Evolutionary conservation across 345 rosid genomes (phyloP).

Genomic region (Corymbia maculata): DNA sequence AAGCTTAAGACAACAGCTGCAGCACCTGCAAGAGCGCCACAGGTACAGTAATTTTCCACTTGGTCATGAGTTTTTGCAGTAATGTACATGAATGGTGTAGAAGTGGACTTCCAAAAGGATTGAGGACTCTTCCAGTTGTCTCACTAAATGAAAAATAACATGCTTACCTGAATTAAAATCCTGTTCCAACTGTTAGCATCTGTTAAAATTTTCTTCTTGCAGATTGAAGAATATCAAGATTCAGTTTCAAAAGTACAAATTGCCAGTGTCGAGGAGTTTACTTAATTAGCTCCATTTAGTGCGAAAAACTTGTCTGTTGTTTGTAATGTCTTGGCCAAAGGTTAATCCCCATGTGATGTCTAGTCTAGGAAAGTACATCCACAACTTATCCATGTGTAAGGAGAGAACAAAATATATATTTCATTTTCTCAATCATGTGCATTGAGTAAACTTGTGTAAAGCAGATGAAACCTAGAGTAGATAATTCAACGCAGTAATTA

Average conservation of each 20-base stretch:
- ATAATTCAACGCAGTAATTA: neutral
- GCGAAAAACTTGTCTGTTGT: neutral
- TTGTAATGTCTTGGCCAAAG: neutral
- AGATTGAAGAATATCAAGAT: neutral
- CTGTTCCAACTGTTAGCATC: neutral
- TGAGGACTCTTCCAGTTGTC: neutral
- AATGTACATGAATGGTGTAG: neutral
- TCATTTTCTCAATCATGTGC: neutral
- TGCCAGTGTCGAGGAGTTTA: neutral
- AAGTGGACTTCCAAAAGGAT: neutral
- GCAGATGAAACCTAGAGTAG: neutral
- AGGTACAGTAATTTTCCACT: constrained; percentile 2
- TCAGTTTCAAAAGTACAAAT: neutral
- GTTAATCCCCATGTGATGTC: neutral
- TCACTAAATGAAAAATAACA: neutral
- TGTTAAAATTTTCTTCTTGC: neutral
- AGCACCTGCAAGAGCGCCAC: constrained; percentile 17
- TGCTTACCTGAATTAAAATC: neutral
- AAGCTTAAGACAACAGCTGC: constrained; percentile 13
- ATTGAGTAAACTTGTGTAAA: neutral
- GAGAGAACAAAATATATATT: neutral
- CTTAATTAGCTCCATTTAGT: neutral
- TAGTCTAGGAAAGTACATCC: neutral
- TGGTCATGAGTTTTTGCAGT: neutral
- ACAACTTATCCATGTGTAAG: neutral